A percentile compares a stretch with the other conserved stretches of the same genome.
phyloP scores from a whole-genome alignment of 805 yeast species.

The Hemisphaericaspora nanyangensis region DNA sequence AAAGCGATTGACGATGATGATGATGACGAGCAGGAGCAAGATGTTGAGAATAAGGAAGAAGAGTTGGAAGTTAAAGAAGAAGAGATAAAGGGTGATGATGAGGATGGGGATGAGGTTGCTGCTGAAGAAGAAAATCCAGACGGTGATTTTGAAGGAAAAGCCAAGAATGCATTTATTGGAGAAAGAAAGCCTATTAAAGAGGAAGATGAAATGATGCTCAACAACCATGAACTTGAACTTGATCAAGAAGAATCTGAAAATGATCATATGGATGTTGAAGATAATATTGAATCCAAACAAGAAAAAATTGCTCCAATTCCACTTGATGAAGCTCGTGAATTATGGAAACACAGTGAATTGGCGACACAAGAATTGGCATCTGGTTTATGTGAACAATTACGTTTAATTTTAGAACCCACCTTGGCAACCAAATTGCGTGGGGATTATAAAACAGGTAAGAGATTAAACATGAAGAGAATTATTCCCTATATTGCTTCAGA shows the following conservation, averaged over 20 bases:
- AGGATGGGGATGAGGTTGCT: slow-evolving; percentile 27
- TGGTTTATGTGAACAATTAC: slow-evolving; percentile 83
- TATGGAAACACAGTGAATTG: slow-evolving; percentile 81
- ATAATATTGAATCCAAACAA: slow-evolving; percentile 4
- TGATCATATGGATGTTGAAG: slow-evolving; percentile 17
- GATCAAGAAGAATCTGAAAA: slow-evolving; percentile 15
- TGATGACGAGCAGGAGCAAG: slow-evolving; percentile 15
- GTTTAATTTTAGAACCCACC: slow-evolving; percentile 93
- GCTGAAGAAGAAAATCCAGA: slow-evolving; percentile 27
- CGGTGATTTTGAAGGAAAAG: slow-evolving; percentile 47
- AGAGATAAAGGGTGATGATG: slow-evolving; percentile 22
- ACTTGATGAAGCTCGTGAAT: slow-evolving; percentile 62
- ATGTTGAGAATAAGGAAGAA: slow-evolving; percentile 22
- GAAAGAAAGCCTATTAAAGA: slow-evolving; percentile 35
- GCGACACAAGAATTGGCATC: slow-evolving; percentile 87
- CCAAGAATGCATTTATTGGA: slow-evolving; percentile 48
- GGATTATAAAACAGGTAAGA: slow-evolving; percentile 95
- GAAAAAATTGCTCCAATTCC: slow-evolving; percentile 44
- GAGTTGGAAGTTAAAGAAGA: slow-evolving; percentile 25
- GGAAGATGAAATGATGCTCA: slow-evolving; percentile 11
- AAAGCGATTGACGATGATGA: slow-evolving; percentile 75
- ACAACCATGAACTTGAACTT: slow-evolving; percentile 7
- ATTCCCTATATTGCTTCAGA: slow-evolving; percentile 97
- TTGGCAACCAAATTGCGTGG: slow-evolving; percentile 92
- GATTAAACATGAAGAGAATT: slow-evolving; percentile 95